phyloP scores from a whole-genome alignment of 345 rosid genomes.

The Hypericum androsaemum region DNA sequence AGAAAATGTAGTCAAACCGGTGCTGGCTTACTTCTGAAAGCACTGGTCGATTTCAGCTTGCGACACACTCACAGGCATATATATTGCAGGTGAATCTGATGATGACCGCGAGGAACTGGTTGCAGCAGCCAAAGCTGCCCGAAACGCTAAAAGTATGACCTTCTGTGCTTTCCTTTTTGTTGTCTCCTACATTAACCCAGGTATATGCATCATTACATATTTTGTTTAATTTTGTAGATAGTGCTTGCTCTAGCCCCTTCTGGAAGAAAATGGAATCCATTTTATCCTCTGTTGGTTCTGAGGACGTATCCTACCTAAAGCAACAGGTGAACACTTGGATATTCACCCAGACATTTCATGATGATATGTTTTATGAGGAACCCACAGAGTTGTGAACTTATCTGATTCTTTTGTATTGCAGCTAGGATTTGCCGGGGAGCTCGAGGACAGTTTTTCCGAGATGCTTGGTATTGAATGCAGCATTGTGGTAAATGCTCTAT shows the following conservation, averaged over 20 bases:
- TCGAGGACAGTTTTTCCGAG: constrained; percentile 52
- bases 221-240: constrained; percentile 35
- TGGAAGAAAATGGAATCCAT: constrained; percentile 84
- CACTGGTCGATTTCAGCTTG: background rate
- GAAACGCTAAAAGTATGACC: constrained; percentile 55
- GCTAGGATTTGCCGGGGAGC: constrained; percentile 65
- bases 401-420: constrained; percentile 22
- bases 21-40: no score
- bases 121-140: constrained; percentile 76
- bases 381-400: constrained; percentile 12
- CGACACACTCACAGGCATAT: constrained; percentile 5
- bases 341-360: constrained; percentile 5
- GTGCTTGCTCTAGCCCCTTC: constrained; percentile 59
- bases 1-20: no score
- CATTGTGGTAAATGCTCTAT: constrained; percentile 35
- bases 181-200: background rate
- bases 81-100: constrained; percentile 66
- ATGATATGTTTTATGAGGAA: background rate
- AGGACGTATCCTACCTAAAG: constrained; percentile 56
- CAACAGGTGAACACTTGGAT: constrained; percentile 52
- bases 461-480: constrained; percentile 38
- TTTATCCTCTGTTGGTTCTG: constrained; percentile 51
- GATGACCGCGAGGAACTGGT: constrained; percentile 79
- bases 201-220: constrained; percentile 8
- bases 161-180: background rate